A percentile compares a stretch with the other conserved stretches of the same genome.
phyloP scores from a whole-genome alignment of 768 basidiomycete species.

The Fomitopsis serialis region DNA sequence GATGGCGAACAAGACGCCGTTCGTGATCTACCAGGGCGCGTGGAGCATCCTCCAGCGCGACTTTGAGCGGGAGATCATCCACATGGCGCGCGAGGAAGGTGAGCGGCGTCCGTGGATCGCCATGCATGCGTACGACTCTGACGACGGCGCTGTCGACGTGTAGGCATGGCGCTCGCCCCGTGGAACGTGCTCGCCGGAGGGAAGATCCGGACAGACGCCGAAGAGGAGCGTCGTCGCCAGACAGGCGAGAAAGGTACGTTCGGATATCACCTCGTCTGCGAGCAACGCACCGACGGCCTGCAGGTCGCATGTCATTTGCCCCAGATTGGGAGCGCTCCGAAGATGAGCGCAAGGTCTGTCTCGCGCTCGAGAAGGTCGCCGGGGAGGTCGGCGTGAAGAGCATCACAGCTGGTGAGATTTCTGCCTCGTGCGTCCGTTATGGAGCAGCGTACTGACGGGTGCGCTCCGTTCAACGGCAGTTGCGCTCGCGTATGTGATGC shows the following conservation, averaged over 20 bases:
- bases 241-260: slow-evolving; percentile 28
- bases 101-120: slow-evolving; percentile 21
- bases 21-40: slow-evolving; percentile 37
- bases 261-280: slow-evolving; percentile 14
- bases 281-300: slow-evolving; percentile 9
- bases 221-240: slow-evolving; percentile 27
- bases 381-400: slow-evolving; percentile 41
- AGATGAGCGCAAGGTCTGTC: slow-evolving; percentile 34
- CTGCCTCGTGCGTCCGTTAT: not conserved
- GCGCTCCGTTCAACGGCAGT: slow-evolving; percentile 32
- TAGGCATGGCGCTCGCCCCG: slow-evolving; percentile 36
- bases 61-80: slow-evolving; percentile 39
- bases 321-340: slow-evolving; percentile 42
- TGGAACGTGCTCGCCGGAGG: slow-evolving; percentile 38
- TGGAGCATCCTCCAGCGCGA: slow-evolving; percentile 28
- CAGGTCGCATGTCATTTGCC: slow-evolving; percentile 28
- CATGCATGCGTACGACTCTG: slow-evolving; percentile 27
- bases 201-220: slow-evolving; percentile 33
- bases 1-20: slow-evolving; percentile 29
- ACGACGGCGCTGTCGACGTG: not conserved
- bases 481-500: slow-evolving; percentile 50
- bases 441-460: not conserved
- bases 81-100: slow-evolving; percentile 23
- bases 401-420: slow-evolving; percentile 42
- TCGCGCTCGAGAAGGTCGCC: slow-evolving; percentile 46